Base-by-base conservation (phyloP, 139 green algal genomes). In the Raphidocelis subcapitata region DNA sequence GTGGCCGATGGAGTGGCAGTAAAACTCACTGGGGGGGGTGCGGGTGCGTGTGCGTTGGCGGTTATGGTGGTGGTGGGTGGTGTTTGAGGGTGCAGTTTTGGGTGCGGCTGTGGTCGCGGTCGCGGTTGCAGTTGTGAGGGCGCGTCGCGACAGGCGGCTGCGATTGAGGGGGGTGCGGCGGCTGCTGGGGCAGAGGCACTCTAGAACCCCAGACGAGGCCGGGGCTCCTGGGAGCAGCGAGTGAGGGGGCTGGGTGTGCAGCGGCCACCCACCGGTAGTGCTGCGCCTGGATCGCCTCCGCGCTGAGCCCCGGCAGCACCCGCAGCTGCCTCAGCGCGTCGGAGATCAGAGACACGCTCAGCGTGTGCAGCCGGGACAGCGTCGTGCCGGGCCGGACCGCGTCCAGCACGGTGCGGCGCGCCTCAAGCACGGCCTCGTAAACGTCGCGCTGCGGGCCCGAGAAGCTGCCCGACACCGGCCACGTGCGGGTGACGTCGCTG, bases 401-500 rank as follows among this genome's bases (percentile, higher is more conserved):
- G 20, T 79, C 71, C 32, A 83, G 37, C 59, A 44, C 26, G 20
- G 3, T 37, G 23, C 15, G 15, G 59, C 59, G 28, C 5, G 26
- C 59, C 18, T n/a, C 14, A n/a, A 65, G 59, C 55, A 96, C 92
- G 1, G 79, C 70, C 1, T 93, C 84, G 69, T 97, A 97, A 63
- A 97, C 81, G 31, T 82, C 83, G 1, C 84, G 80, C 81, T 95
- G 91, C 16, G 84, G 56, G 31, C 65, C 61, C 16, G 65, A 81
- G 81, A 89, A 93, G 1, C 54, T 28, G 15, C 76, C 73, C 14
- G 59, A 62, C 35, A 89, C 80, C 3, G 94, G 93, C 94, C 94
- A 98, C 2, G 89, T 94, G 55, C 94, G 88, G 0, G 94, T 97
- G 15, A 98, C 85, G 68, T 98, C 94, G 23, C 56, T 85, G 32